Evolutionary conservation across 2,329 filamentous ascomycete genomes (phyloP).

Genomic region (Colletotrichum echinochloae): DNA sequence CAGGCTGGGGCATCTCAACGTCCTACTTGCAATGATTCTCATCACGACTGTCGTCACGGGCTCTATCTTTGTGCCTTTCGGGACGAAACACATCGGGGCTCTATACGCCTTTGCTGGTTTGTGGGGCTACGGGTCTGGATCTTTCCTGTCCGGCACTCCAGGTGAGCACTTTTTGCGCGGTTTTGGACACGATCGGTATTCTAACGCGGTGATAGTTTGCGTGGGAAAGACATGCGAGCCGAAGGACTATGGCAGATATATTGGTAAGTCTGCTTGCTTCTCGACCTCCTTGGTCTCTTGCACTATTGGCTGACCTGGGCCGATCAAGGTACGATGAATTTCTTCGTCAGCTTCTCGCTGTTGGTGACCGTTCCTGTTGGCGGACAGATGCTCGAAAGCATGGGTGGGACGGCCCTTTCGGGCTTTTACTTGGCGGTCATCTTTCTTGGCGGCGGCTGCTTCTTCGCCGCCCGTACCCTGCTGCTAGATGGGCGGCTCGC

Average conservation of each 20-base stretch:
- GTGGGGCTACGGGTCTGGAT: constrained; percentile 62
- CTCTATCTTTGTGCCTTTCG: constrained; percentile 59
- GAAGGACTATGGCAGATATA: constrained; percentile 60
- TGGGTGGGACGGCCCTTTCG: constrained; percentile 57
- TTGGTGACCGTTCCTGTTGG: constrained; percentile 59
- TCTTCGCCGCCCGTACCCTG: constrained; percentile 45
- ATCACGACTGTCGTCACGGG: constrained; percentile 55
- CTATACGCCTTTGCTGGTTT: constrained; percentile 59
- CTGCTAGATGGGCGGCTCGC: constrained; percentile 26
- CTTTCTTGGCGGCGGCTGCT: constrained; percentile 50
- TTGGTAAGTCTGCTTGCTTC: constrained; percentile 38
- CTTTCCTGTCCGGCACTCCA: constrained; percentile 57
- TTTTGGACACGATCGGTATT: rapidly evolving
- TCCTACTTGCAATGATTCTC: constrained; percentile 51
- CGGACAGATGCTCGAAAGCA: constrained; percentile 58
- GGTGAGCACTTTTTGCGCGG: constrained; percentile 37
- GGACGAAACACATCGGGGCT: constrained; percentile 51
- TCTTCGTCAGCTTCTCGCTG: constrained; percentile 58
- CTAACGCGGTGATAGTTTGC: constrained; percentile 49
- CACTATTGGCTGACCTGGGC: neutral
- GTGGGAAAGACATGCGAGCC: constrained; percentile 59
- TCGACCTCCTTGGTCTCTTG: rapidly evolving
- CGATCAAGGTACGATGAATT: constrained; percentile 57
- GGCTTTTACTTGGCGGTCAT: constrained; percentile 59
- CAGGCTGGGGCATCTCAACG: constrained; percentile 58